Base-by-base conservation (phyloP, 1,139 yeast species). In the Debaryomyces sp. region DNA sequence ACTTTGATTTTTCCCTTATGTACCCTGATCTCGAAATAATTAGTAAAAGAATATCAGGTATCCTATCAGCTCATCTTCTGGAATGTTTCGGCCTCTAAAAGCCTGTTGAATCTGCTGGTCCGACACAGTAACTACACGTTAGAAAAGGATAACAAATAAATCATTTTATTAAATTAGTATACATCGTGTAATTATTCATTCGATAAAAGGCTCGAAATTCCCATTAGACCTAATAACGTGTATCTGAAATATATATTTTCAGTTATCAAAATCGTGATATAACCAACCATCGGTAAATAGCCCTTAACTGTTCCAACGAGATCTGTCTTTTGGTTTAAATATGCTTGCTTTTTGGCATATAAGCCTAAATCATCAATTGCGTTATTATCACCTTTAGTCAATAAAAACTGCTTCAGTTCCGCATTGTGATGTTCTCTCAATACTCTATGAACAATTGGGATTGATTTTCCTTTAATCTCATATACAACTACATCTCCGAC, bases 401-500 rank as follows among this genome's bases (percentile, higher is more conserved):
- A 78, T 46, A 94, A 70, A 50, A 85, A 75, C 68, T 94, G 98
- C 62, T 83, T 84, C 29, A 21, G 27, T 55, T 77, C 71, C 6
- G 48, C 42, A 51, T 68, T 69, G 55, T 78, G 83, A 63, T 89
- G 96, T 58, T 90, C 94, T 60, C 97, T 80, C 62, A 95, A 68
- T 1, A 95, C 97, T 56, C 99, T 81, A 63, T 94, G 99, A 22
- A 94, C 99, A 63, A 94, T 94, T 17, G 99, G 99, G 41, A 94
- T 92, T 34, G 82, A 77, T 61, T 89, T 85, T 3, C 86, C 89
- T 46, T 81, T 79, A 26, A 92, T 81, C 60, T 94, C 94, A 65
- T 95, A 94, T n/a, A 94, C 99, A 10, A 94, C 98, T 23, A 94
- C 79, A 62, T 94, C 99, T n/a, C 99, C 99, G 1, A 92, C 96